Evolutionary conservation across 2,329 filamentous ascomycete genomes (phyloP).

Genomic region (Aspergillus uvarum): DNA sequence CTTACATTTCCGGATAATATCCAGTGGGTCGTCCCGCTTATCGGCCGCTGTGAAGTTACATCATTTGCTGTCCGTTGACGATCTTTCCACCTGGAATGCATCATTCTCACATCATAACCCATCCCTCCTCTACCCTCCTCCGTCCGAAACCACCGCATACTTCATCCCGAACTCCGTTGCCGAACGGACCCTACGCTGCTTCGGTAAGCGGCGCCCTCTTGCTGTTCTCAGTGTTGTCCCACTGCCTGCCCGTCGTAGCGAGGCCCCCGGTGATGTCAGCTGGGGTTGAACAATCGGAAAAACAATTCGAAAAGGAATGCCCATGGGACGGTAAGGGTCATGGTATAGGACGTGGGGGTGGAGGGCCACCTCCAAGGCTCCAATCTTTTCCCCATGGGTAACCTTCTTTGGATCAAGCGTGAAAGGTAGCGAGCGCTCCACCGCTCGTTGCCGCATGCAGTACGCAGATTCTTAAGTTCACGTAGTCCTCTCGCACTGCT

Average conservation of each 20-base stretch:
- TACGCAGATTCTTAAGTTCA: constrained; percentile 3
- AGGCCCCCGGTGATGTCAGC: constrained; percentile 3
- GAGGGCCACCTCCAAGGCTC: constrained; percentile 2
- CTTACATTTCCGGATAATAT: neutral
- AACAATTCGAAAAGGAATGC: neutral
- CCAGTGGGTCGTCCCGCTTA: constrained; percentile 1
- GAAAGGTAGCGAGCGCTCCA: neutral
- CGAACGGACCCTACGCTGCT: neutral
- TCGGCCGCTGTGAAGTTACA: constrained; percentile 5
- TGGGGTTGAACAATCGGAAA: neutral
- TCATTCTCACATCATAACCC: constrained; percentile 8
- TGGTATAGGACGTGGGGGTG: neutral
- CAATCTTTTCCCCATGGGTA: constrained; percentile 7
- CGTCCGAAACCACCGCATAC: constrained; percentile 4
- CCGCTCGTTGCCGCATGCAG: constrained; percentile 2
- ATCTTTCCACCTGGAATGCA: constrained; percentile 7
- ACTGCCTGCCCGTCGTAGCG: neutral
- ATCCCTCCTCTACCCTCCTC: neutral
- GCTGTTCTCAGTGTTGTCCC: neutral
- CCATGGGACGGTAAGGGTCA: neutral
- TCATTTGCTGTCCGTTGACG: constrained; percentile 2
- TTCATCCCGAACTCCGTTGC: neutral
- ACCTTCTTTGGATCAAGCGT: constrained; percentile 1
- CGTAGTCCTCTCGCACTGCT: neutral
- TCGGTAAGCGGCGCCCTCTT: neutral